A percentile compares a stretch with the other conserved stretches of the same genome.
These are phyloP conservation scores for Cunninghamia lanceolata DNA, from an alignment of 75 land plant genomes.

Conservation along the genomic window DNA sequence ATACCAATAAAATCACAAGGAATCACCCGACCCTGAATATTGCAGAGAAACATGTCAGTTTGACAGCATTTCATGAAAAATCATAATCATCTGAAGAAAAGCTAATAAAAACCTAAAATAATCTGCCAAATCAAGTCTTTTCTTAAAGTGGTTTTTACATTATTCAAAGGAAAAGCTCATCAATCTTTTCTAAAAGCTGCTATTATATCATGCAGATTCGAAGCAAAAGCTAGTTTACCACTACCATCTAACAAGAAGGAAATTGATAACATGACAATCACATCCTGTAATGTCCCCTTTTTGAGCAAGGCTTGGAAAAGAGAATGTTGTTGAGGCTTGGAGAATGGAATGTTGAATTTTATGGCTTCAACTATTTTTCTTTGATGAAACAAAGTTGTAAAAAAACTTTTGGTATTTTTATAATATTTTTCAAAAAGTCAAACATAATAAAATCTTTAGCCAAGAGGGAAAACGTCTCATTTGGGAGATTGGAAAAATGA, in stretches of 20 bases:
- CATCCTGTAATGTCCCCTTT: too few relatives aligned
- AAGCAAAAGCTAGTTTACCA: background rate
- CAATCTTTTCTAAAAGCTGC: background rate
- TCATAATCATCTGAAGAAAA: background rate
- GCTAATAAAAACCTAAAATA: background rate
- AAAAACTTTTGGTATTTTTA: too few relatives aligned
- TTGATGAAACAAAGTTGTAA: too few relatives aligned
- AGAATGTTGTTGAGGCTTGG: too few relatives aligned
- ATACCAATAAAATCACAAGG: conserved; percentile 99
- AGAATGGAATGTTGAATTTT: too few relatives aligned
- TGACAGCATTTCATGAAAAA: background rate
- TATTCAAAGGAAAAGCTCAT: background rate
- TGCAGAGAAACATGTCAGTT: background rate
- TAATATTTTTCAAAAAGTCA: too few relatives aligned
- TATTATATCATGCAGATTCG: background rate
- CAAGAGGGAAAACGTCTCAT: too few relatives aligned
- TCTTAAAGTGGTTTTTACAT: background rate
- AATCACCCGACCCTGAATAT: conserved; percentile 86
- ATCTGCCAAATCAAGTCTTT: background rate
- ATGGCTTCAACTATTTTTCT: too few relatives aligned
- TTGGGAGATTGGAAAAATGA: too few relatives aligned
- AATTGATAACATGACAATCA: background rate
- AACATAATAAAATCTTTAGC: too few relatives aligned
- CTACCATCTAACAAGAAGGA: background rate
- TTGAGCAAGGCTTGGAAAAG: too few relatives aligned